These are phyloP conservation scores for Aspergillus calidoustus DNA, from an alignment of 2,329 filamentous ascomycete genomes.

Conservation along the genomic window DNA sequence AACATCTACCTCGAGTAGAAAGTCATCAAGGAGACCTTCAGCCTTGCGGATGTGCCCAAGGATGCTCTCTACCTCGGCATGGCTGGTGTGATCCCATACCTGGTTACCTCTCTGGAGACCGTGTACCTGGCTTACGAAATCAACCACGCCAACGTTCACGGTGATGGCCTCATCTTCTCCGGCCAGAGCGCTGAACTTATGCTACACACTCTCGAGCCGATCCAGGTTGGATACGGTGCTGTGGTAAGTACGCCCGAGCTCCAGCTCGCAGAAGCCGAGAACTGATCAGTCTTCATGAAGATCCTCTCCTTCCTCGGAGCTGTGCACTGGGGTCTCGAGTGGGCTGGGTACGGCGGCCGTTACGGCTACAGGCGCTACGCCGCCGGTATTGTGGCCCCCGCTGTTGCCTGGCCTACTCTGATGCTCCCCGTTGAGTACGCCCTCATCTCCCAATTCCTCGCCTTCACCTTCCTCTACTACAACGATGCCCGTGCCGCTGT, in stretches of 20 bases:
- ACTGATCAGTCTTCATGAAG: constrained; percentile 41
- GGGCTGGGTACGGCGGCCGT: constrained; percentile 67
- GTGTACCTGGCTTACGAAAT: constrained; percentile 83
- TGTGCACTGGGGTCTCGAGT: constrained; percentile 92
- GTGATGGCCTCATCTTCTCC: constrained; percentile 67
- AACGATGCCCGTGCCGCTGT: constrained; percentile 74
- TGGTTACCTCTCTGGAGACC: constrained; percentile 81
- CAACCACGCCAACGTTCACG: constrained; percentile 67
- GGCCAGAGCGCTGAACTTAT: constrained; percentile 73
- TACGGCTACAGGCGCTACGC: constrained; percentile 80
- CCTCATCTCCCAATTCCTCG: constrained; percentile 80
- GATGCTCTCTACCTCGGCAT: constrained; percentile 71
- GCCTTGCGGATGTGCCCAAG: constrained; percentile 66
- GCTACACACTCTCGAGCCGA: constrained; percentile 76
- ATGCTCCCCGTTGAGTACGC: constrained; percentile 84
- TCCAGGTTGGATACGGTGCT: constrained; percentile 90
- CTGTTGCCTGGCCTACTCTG: constrained; percentile 87
- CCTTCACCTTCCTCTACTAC: constrained; percentile 86
- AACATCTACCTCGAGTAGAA: constrained; percentile 48
- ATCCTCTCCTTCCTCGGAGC: constrained; percentile 94
- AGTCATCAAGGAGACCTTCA: constrained; percentile 72
- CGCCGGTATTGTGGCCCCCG: constrained; percentile 78
- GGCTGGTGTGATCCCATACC: constrained; percentile 82
- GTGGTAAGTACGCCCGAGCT: constrained; percentile 59
- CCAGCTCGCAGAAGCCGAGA: neutral